Percentiles rank a stretch among this genome's conserved stretches.
phyloP scores from a whole-genome alignment of 2,329 filamentous ascomycete genomes.

The Alternaria gansuensis region DNA sequence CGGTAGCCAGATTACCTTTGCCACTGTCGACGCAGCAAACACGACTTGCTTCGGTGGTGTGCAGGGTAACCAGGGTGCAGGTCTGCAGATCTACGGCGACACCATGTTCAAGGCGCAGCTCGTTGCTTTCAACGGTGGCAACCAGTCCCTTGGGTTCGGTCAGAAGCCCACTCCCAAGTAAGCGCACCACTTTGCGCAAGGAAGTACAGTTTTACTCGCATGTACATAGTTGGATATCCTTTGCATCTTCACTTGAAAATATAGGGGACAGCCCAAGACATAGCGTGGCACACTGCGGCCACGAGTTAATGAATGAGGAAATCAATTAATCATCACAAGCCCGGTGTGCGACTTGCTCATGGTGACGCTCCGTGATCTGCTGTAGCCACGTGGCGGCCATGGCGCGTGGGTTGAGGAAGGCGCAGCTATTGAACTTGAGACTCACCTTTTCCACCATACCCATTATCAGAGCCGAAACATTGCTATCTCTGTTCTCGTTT shows the following conservation, averaged over 20 bases:
- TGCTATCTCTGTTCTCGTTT: not conserved
- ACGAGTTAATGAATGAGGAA: constrained; percentile 10
- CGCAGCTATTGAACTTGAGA: constrained; percentile 3
- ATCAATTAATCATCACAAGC: not conserved
- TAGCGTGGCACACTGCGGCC: constrained; percentile 3
- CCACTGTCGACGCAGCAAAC: constrained; percentile 50
- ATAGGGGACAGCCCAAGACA: constrained; percentile 10
- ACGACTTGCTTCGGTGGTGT: constrained; percentile 73
- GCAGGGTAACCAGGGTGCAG: constrained; percentile 64
- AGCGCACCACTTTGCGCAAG: not conserved
- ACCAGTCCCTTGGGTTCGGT: constrained; percentile 64
- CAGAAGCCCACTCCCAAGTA: constrained; percentile 33
- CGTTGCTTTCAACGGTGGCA: constrained; percentile 66
- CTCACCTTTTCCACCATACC: not conserved
- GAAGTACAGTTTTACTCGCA: constrained; percentile 10
- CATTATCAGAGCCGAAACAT: not conserved
- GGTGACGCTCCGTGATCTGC: not conserved
- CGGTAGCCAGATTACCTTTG: constrained; percentile 56
- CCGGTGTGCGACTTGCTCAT: not conserved
- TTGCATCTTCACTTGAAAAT: constrained; percentile 20
- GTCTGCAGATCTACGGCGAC: constrained; percentile 71
- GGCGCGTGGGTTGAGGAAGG: constrained; percentile 15
- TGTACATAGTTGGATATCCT: constrained; percentile 22
- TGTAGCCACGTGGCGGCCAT: constrained; percentile 9
- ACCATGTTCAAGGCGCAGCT: constrained; percentile 68